Evolutionary conservation across 2,329 filamentous ascomycete species (phyloP).

Genomic region (Fusarium nisikadoi): DNA sequence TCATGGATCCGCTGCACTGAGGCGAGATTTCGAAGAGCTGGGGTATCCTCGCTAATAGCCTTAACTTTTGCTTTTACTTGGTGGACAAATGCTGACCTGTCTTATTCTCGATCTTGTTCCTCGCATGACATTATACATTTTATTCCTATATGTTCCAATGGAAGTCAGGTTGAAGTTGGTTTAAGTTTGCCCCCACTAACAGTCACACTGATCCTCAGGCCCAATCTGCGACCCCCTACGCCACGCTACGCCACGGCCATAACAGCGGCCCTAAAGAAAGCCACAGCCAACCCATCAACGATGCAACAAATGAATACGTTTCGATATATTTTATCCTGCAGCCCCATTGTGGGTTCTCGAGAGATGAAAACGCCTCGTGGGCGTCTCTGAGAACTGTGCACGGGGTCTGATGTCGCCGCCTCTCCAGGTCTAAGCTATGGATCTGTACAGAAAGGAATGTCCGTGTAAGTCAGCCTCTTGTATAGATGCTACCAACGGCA

Average conservation of each 20-base stretch:
- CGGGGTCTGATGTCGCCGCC: constrained; percentile 2
- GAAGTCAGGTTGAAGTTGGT: constrained; percentile 30
- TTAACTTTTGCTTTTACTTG: constrained; percentile 6
- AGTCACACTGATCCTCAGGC: constrained; percentile 35
- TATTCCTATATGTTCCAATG: neutral
- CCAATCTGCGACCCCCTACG: constrained; percentile 43
- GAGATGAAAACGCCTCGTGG: constrained; percentile 22
- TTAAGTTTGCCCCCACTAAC: constrained; percentile 30
- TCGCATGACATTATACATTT: constrained; percentile 8
- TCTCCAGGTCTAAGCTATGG: neutral
- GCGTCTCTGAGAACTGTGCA: neutral
- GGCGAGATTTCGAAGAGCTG: constrained; percentile 23
- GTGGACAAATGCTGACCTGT: constrained; percentile 2
- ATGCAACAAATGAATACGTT: constrained; percentile 15
- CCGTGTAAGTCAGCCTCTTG: constrained; percentile 12
- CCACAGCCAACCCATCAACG: constrained; percentile 25
- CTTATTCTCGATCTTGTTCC: neutral
- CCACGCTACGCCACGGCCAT: constrained; percentile 33
- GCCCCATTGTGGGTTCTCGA: constrained; percentile 7
- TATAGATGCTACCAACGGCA: neutral
- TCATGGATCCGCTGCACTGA: constrained; percentile 5
- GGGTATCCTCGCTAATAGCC: constrained; percentile 9
- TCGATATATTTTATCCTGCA: constrained; percentile 10
- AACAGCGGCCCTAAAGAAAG: constrained; percentile 28
- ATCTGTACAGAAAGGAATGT: neutral